These are phyloP conservation scores for Solanum hybrid DNA, from an alignment of 305 asterid species.

Conservation along the genomic window DNA sequence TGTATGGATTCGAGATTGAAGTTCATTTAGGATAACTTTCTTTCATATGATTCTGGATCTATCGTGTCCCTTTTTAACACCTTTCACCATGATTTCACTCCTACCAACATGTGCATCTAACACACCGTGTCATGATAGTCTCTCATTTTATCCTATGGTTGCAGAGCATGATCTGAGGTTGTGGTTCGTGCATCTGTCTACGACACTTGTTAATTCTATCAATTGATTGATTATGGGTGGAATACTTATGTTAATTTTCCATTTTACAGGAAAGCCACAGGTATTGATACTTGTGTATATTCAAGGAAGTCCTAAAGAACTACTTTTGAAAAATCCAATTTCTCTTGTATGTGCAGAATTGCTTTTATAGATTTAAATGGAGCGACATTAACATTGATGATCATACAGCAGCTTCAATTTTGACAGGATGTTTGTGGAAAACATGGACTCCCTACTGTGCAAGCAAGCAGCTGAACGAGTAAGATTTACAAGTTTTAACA, in stretches of 20 bases:
- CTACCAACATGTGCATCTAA: not conserved
- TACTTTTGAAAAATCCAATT: not conserved
- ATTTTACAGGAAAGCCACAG: not conserved
- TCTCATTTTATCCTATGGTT: not conserved
- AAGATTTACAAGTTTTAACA: not conserved
- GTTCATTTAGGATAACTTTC: not conserved
- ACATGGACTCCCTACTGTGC: not conserved
- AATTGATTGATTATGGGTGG: not conserved
- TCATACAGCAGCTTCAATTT: not conserved
- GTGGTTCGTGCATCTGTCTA: not conserved
- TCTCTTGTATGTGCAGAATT: not conserved
- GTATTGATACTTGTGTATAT: conserved; percentile 6
- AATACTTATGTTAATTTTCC: not conserved
- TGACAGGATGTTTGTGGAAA: not conserved
- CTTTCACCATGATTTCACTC: not conserved
- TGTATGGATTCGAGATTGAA: not conserved
- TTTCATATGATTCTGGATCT: not conserved
- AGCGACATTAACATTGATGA: not conserved
- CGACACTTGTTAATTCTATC: not conserved
- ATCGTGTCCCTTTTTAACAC: not conserved
- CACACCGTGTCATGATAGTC: not conserved
- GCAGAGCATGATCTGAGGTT: not conserved
- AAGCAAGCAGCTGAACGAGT: not conserved
- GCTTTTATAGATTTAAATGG: not conserved
- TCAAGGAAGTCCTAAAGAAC: conserved; percentile 22